These are phyloP conservation scores for Zygosaccharomyces sapae DNA, from an alignment of 1,139 yeast genomes.

Conservation along the genomic window DNA sequence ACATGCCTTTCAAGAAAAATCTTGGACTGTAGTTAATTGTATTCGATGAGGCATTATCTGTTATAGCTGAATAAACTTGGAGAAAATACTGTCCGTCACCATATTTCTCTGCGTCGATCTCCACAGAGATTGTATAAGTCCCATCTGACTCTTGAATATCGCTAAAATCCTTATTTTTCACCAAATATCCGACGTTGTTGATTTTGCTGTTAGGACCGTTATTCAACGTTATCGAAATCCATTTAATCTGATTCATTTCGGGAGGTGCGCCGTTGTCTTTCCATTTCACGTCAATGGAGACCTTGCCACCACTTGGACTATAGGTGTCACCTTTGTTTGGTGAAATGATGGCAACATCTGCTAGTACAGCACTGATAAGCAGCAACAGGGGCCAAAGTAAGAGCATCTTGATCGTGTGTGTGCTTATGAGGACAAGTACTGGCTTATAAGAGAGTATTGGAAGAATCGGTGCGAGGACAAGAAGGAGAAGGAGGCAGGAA, in stretches of 20 bases:
- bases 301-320: constrained; percentile 48
- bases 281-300: constrained; percentile 56
- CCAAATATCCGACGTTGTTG: constrained; percentile 41
- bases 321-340: constrained; percentile 51
- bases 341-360: constrained; percentile 52
- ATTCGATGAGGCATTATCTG: constrained; percentile 37
- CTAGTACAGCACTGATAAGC: constrained; percentile 13
- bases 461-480: background rate
- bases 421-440: too few species aligned
- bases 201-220: constrained; percentile 58
- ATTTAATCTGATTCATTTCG: constrained; percentile 41
- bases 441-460: background rate
- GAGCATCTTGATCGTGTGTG: background rate
- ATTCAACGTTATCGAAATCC: constrained; percentile 57
- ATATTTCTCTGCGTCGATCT: constrained; percentile 44
- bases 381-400: constrained; percentile 4
- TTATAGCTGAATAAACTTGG: constrained; percentile 52
- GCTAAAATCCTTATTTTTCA: constrained; percentile 29
- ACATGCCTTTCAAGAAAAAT: constrained; percentile 64
- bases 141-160: constrained; percentile 23
- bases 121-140: constrained; percentile 40
- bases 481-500: background rate
- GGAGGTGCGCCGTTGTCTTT: constrained; percentile 52
- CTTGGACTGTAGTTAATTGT: constrained; percentile 72
- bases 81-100: constrained; percentile 65